phyloP scores from a whole-genome alignment of 2,329 filamentous ascomycete genomes.

The Tolypocladium sp. region DNA sequence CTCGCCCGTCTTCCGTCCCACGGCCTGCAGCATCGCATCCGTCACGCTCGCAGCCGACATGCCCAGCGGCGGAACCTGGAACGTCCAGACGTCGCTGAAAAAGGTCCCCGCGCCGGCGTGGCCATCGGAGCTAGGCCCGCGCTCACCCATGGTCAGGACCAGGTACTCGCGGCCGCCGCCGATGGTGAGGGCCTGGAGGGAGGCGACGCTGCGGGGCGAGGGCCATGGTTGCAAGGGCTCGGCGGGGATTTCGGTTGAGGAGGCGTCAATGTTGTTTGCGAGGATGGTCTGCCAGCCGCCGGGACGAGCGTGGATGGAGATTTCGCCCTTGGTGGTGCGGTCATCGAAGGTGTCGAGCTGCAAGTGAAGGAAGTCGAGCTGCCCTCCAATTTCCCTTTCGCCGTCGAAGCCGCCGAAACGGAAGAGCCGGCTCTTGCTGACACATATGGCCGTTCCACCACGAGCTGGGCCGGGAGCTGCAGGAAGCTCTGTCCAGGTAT shows the following conservation, averaged over 20 bases:
- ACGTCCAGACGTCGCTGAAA: slow-evolving; percentile 54
- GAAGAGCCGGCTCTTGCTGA: slow-evolving; percentile 56
- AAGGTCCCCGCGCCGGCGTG: slow-evolving; percentile 44
- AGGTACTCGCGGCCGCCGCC: slow-evolving; percentile 54
- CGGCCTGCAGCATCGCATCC: slow-evolving; percentile 42
- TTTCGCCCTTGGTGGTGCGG: slow-evolving; percentile 35
- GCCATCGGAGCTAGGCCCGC: slow-evolving; percentile 35
- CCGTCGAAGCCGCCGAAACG: slow-evolving; percentile 78
- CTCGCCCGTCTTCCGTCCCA: slow-evolving; percentile 45
- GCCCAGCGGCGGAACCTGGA: slow-evolving; percentile 47
- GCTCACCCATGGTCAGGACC: slow-evolving; percentile 52
- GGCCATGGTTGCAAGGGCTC: slow-evolving; percentile 35
- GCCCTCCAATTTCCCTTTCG: slow-evolving; percentile 57
- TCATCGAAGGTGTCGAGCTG: slow-evolving; percentile 48
- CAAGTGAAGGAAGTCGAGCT: slow-evolving; percentile 57
- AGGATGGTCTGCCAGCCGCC: slow-evolving; percentile 44
- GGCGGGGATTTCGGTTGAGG: slow-evolving; percentile 24
- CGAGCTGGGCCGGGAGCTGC: slow-evolving; percentile 58
- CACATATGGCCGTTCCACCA: slow-evolving; percentile 58
- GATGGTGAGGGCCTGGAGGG: slow-evolving; percentile 46
- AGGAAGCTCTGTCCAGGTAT: slow-evolving; percentile 59
- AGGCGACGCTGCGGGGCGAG: slow-evolving; percentile 41
- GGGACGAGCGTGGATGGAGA: slow-evolving; percentile 39
- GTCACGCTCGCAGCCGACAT: slow-evolving; percentile 46
- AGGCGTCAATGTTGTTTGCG: slow-evolving; percentile 23